Conservation (phyloP, 2,329 filamentous ascomycete species). For the Colletotrichum noveboracense region DNA sequence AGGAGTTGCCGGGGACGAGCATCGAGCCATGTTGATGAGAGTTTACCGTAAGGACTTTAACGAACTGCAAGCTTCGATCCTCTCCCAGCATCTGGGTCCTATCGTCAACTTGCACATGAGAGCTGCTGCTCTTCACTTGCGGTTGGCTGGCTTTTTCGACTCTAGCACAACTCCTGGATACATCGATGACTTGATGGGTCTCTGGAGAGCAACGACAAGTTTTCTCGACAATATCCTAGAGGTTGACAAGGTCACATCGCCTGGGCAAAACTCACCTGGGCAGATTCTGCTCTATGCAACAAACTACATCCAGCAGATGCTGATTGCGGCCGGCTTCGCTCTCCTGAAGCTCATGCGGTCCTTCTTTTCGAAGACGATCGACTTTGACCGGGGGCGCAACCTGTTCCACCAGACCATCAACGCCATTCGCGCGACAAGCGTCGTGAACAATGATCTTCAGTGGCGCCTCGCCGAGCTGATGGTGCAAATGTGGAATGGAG, state of each 20-base stretch:
- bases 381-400: constrained; percentile 69
- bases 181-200: constrained; percentile 74
- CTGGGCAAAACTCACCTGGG: constrained; percentile 50
- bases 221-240: constrained; percentile 72
- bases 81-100: constrained; percentile 62
- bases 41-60: constrained; percentile 70
- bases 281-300: constrained; percentile 69
- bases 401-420: constrained; percentile 76
- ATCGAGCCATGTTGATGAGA: constrained; percentile 69
- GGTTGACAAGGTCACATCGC: constrained; percentile 53
- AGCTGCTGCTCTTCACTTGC: constrained; percentile 76
- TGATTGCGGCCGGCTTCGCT: constrained; percentile 80
- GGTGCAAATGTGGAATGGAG: constrained; percentile 84
- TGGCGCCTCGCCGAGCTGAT: constrained; percentile 84
- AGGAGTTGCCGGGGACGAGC: constrained; percentile 71
- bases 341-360: constrained; percentile 80
- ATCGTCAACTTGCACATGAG: constrained; percentile 71
- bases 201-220: constrained; percentile 74
- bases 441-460: constrained; percentile 79
- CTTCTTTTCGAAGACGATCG: constrained; percentile 75
- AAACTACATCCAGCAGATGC: constrained; percentile 85
- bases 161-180: constrained; percentile 74
- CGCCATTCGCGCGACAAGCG: constrained; percentile 74
- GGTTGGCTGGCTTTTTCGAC: constrained; percentile 82
- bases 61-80: constrained; percentile 65